Evolutionary conservation across 164 flowering plant genomes (phyloP), one percentile per base, ranked within the genome.

Genomic region (Stephania yunnanensis): DNA sequence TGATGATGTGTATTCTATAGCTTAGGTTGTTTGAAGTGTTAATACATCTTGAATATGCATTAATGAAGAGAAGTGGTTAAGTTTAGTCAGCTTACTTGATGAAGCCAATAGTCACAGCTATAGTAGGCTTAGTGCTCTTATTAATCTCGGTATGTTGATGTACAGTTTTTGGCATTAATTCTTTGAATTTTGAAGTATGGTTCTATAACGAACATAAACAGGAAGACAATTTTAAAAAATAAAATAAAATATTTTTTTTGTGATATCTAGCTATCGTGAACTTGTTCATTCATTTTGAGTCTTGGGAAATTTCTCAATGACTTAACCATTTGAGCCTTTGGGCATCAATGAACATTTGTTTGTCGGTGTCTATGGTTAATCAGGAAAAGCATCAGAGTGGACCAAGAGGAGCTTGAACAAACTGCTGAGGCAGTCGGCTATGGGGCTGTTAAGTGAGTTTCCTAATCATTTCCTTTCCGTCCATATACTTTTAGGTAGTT

Each of bases 341-440:
- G 46, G 48, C 7, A 44, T 45, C 44, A 36, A 44, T 73, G 78
- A 73, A 69, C 45, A 12, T 66, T 10, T 67, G 1, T 53, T 31
- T 48, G 10, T 20, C 10, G 48, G 70, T 20, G 66, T 75, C 20
- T 2, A n/a, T n/a, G 71, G 71, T 73, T 78, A 61, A 48, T 42
- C 84, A 95, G 99, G 92, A 70, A 92, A 87, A 81, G 90, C 76
- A 71, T 77, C 81, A 65, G 95, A 88, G 74, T 95, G 96, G 96
- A 88, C 91, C 2, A 85, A 36, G 90, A 92, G 82, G 96, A 93
- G 85, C 87, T 95, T 66, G 95, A 88, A 46, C 76, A 86, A 83
- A 91, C 92, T 72, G 97, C 99, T 45, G 98, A 92, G 83, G 96
- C 95, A 22, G 82, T 93, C 69, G 99, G 99, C 79, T 95, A 95